phyloP scores from a whole-genome alignment of 1,284 basidiomycete species.

The Wallemia mellicola region DNA sequence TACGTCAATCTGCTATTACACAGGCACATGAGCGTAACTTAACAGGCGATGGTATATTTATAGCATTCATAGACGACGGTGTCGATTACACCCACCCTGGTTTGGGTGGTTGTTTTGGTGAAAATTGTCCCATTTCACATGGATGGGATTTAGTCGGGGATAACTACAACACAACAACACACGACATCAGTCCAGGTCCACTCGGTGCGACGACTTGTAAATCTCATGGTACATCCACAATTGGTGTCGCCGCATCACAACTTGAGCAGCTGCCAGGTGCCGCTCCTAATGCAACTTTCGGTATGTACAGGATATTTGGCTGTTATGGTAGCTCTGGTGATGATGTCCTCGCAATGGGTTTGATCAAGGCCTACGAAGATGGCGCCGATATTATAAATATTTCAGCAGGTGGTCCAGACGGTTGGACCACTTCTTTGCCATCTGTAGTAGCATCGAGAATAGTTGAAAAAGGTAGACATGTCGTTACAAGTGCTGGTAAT shows the following conservation, averaged over 20 bases:
- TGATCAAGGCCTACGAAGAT: not conserved
- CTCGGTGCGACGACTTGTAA: not conserved
- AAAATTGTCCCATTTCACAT: not conserved
- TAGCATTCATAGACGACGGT: not conserved
- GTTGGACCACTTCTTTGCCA: not conserved
- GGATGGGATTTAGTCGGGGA: not conserved
- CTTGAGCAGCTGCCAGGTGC: not conserved
- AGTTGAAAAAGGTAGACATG: constrained; percentile 70
- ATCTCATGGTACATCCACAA: not conserved
- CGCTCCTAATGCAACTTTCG: not conserved
- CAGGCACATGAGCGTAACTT: not conserved
- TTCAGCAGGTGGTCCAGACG: not conserved
- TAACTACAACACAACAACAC: not conserved
- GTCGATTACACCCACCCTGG: not conserved
- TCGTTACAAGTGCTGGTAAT: constrained; percentile 33
- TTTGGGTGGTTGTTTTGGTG: not conserved
- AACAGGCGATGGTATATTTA: not conserved
- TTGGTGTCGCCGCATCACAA: not conserved
- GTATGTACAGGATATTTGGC: not conserved
- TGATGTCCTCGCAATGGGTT: not conserved
- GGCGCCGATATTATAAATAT: not conserved
- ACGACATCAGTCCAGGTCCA: not conserved
- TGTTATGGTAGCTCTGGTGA: not conserved
- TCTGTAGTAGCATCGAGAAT: constrained; percentile 23
- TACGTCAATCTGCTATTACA: not conserved